Conservation (phyloP, 1,284 basidiomycete genomes). For the Puccinia hordei region DNA sequence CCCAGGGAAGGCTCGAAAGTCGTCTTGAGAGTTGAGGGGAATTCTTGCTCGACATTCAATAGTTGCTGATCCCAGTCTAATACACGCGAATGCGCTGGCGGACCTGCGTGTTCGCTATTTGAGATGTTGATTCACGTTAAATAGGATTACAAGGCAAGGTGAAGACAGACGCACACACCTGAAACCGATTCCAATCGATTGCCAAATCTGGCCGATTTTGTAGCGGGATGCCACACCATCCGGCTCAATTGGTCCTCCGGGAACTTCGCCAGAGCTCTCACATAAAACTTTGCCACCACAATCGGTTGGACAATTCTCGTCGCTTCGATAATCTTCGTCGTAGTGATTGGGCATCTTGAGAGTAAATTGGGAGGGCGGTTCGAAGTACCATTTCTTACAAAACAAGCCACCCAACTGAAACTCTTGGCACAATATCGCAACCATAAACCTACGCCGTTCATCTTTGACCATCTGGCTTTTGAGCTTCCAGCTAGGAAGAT, state of each 20-base stretch:
- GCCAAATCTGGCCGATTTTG: conserved; percentile 30
- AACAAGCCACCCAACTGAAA: conserved; percentile 38
- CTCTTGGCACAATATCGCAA: conserved; percentile 34
- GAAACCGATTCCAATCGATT: conserved; percentile 39
- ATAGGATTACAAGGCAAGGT: neutral
- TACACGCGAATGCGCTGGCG: conserved; percentile 11
- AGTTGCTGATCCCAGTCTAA: conserved; percentile 34
- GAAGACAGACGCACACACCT: neutral
- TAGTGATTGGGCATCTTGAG: conserved; percentile 18
- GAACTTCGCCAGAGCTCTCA: neutral
- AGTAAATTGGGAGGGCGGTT: conserved; percentile 25
- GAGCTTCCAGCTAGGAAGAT: conserved; percentile 9
- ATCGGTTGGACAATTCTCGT: neutral
- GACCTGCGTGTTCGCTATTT: neutral
- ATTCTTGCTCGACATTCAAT: conserved; percentile 17
- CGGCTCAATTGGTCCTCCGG: neutral
- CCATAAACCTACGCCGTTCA: conserved; percentile 29
- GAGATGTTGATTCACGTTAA: neutral
- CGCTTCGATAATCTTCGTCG: neutral
- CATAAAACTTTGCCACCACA: neutral
- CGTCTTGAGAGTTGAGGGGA: conserved; percentile 13
- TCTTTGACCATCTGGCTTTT: conserved; percentile 14
- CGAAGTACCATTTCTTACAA: conserved; percentile 29
- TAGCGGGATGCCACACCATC: conserved; percentile 19
- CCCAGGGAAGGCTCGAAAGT: neutral